Percentiles rank a stretch among this genome's conserved stretches.
Evolutionary conservation across 345 rosid genomes (phyloP).

Genomic region (Citrus glauca): DNA sequence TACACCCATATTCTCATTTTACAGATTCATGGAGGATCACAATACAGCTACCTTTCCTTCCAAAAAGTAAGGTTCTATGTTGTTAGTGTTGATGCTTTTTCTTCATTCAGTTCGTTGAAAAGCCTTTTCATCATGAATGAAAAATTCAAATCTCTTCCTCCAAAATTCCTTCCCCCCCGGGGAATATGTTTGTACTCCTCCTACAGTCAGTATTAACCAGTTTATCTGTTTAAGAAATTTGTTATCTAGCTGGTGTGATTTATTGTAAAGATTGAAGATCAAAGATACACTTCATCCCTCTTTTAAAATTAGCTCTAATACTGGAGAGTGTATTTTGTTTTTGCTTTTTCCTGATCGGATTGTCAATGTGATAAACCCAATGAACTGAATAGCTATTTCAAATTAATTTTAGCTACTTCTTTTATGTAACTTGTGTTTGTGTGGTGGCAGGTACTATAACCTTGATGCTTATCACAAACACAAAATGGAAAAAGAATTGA

Average conservation of each 20-base stretch:
- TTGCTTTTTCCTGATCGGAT: neutral
- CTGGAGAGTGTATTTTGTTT: neutral
- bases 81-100: constrained; percentile 3
- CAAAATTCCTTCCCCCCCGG: neutral
- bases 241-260: neutral
- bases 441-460: constrained; percentile 64
- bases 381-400: neutral
- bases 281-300: neutral
- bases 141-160: neutral
- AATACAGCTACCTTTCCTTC: constrained; percentile 97
- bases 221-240: neutral
- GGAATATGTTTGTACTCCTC: neutral
- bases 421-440: neutral
- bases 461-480: constrained; percentile 80
- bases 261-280: neutral
- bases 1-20: constrained; percentile 2
- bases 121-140: neutral
- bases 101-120: neutral
- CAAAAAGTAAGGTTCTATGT: constrained; percentile 63
- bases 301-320: neutral
- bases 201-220: neutral
- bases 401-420: neutral
- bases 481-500: constrained; percentile 66
- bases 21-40: constrained; percentile 98
- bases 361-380: neutral